Conservation (phyloP, 1,139 yeast species). For the Magnusiomyces paraingens region DNA sequence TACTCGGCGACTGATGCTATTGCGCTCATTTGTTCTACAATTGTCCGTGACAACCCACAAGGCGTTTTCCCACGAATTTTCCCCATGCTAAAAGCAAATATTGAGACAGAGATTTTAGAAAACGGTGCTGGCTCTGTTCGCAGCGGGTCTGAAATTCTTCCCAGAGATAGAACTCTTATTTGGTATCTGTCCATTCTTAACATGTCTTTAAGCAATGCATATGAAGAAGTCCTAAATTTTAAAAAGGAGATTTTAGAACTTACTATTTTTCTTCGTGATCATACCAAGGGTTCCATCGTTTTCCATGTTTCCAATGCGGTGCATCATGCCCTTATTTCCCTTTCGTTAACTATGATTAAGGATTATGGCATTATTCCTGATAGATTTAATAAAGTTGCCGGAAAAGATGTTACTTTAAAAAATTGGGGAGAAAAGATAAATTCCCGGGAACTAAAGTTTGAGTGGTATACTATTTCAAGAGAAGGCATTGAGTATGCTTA, state of each 20-base stretch:
- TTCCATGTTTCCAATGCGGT: slow-evolving; percentile 44
- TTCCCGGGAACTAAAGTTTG: slow-evolving; percentile 42
- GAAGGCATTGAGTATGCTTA: slow-evolving; percentile 58
- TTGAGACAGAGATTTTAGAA: slow-evolving; percentile 65
- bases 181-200: slow-evolving; percentile 69
- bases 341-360: slow-evolving; percentile 41
- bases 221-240: slow-evolving; percentile 42
- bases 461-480: slow-evolving; percentile 69
- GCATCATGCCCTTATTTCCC: slow-evolving; percentile 60
- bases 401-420: slow-evolving; percentile 15
- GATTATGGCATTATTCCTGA: slow-evolving; percentile 25
- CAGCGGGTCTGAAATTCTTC: slow-evolving; percentile 60
- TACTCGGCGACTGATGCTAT: slow-evolving; percentile 62
- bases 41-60: slow-evolving; percentile 56
- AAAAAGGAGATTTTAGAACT: slow-evolving; percentile 45
- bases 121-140: slow-evolving; percentile 80
- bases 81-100: slow-evolving; percentile 43
- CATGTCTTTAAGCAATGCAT: slow-evolving; percentile 68
- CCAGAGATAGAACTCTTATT: slow-evolving; percentile 69
- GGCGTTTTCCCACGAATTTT: slow-evolving; percentile 43
- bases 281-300: slow-evolving; percentile 59
- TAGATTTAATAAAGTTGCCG: slow-evolving; percentile 32
- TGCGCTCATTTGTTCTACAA: slow-evolving; percentile 63
- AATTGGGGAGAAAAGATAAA: slow-evolving; percentile 32
- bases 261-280: slow-evolving; percentile 46